Conservation (phyloP, 2,329 filamentous ascomycete species). For the Albifimbria verrucaria region DNA sequence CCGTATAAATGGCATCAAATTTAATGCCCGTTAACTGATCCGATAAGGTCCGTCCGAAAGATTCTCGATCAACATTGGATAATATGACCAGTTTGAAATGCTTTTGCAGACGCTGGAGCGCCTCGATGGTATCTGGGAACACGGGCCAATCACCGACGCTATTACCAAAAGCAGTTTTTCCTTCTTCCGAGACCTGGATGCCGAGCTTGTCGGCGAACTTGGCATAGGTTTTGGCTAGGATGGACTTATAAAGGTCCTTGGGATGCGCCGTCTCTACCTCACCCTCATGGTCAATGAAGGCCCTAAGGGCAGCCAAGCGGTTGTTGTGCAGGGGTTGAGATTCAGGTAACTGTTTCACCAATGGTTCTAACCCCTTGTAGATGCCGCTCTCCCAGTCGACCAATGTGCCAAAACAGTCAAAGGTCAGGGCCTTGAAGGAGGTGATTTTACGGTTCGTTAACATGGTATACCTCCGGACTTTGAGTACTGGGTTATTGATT, state of each 20-base stretch:
- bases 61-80: constrained; percentile 51
- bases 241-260: constrained; percentile 50
- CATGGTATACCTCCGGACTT: no score
- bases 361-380: constrained; percentile 45
- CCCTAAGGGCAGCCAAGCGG: constrained; percentile 33
- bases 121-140: constrained; percentile 54
- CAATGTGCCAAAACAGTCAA: constrained; percentile 76
- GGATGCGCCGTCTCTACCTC: constrained; percentile 51
- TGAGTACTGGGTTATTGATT: no score
- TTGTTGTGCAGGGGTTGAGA: constrained; percentile 29
- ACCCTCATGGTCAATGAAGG: constrained; percentile 42
- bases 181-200: constrained; percentile 26
- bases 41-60: constrained; percentile 16
- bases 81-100: constrained; percentile 57
- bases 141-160: constrained; percentile 51
- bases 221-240: constrained; percentile 46
- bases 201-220: constrained; percentile 39
- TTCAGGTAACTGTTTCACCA: constrained; percentile 37
- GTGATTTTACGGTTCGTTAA: no score
- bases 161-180: constrained; percentile 46
- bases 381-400: constrained; percentile 72
- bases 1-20: constrained; percentile 64
- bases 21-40: constrained; percentile 41
- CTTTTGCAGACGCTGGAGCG: constrained; percentile 42
- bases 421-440: no score